These are phyloP conservation scores for Talaromyces sp. DNA, from an alignment of 2,329 filamentous ascomycete genomes.

Conservation along the genomic window DNA sequence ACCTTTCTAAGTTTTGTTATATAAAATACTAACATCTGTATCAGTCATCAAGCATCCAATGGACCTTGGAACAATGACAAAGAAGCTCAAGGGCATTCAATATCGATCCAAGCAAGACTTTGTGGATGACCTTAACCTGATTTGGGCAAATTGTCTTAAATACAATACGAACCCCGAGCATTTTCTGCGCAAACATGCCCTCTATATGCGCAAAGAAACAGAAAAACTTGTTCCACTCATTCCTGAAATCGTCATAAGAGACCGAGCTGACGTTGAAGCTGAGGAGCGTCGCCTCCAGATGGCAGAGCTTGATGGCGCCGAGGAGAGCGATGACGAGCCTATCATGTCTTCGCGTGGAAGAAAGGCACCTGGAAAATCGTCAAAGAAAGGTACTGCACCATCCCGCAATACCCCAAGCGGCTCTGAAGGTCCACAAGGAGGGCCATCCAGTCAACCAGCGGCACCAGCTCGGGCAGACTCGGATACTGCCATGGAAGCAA, in stretches of 20 bases:
- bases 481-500: conserved; percentile 72
- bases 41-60: conserved; percentile 92
- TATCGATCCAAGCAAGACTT: conserved; percentile 95
- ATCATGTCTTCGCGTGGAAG: conserved; percentile 97
- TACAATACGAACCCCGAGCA: conserved; percentile 92
- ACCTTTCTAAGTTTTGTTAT: not conserved
- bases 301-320: conserved; percentile 77
- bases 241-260: conserved; percentile 85
- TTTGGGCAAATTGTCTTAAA: conserved; percentile 95
- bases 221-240: conserved; percentile 96
- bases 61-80: conserved; percentile 97
- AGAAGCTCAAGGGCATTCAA: conserved; percentile 80
- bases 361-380: conserved; percentile 73
- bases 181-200: conserved; percentile 85
- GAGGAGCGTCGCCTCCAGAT: conserved; percentile 79
- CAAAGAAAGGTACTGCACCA: conserved; percentile 65
- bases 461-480: conserved; percentile 67
- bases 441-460: conserved; percentile 51
- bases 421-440: conserved; percentile 73
- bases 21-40: conserved; percentile 24
- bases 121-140: conserved; percentile 87
- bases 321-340: conserved; percentile 95
- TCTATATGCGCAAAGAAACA: conserved; percentile 95
- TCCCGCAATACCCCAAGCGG: conserved; percentile 75
- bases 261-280: conserved; percentile 91